These are phyloP conservation scores for Arabis alpina DNA, from an alignment of 345 rosid species.

Conservation along the genomic window DNA sequence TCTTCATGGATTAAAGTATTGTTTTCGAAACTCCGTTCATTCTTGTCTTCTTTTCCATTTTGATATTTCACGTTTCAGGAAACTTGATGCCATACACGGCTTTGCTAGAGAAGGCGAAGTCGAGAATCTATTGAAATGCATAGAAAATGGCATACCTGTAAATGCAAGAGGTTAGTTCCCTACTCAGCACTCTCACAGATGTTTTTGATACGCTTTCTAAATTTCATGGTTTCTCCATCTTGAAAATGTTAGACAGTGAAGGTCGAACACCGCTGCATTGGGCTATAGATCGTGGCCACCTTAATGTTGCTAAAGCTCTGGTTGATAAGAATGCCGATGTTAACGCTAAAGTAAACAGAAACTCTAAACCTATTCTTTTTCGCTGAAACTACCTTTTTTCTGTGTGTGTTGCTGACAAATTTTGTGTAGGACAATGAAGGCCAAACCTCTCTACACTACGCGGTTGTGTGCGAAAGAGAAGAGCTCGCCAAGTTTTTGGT, in stretches of 20 bases:
- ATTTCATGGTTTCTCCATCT: neutral
- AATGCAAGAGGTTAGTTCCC: constrained; percentile 63
- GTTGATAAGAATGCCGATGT: constrained; percentile 69
- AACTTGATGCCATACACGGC: constrained; percentile 84
- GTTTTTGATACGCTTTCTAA: neutral
- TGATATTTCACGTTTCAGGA: constrained; percentile 48
- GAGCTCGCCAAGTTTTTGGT: constrained; percentile 72
- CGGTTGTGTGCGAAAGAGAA: constrained; percentile 85
- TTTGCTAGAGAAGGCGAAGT: constrained; percentile 95
- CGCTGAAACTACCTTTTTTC: too few relatives aligned
- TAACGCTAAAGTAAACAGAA: constrained; percentile 64
- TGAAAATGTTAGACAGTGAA: constrained; percentile 71
- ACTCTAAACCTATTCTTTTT: neutral
- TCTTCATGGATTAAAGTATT: neutral
- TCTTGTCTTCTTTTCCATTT: neutral
- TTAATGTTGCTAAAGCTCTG: constrained; percentile 57
- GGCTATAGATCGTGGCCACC: constrained; percentile 94
- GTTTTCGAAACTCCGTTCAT: neutral
- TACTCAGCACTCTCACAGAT: neutral
- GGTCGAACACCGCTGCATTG: constrained; percentile 92
- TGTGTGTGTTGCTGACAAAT: neutral
- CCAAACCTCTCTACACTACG: constrained; percentile 89
- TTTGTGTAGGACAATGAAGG: constrained; percentile 83
- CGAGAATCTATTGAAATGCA: constrained; percentile 67
- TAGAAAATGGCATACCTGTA: constrained; percentile 71